These are phyloP conservation scores for Corylus heterophylla DNA, from an alignment of 306 rosid species.

Conservation along the genomic window DNA sequence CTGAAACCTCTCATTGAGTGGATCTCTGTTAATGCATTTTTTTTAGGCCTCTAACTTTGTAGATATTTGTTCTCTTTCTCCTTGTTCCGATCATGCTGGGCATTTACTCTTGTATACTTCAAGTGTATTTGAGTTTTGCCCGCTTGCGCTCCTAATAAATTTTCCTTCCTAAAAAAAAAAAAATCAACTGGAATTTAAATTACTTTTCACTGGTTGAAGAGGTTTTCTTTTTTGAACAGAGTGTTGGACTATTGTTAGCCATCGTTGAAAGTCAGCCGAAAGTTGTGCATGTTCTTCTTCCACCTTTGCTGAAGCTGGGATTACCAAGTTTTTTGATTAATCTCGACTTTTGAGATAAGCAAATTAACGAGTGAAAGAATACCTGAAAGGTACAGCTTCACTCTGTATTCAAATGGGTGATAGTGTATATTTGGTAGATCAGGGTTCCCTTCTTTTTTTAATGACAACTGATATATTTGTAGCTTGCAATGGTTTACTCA, in stretches of 20 bases:
- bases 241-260: conserved; percentile 68
- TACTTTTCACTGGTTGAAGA: conserved; percentile 23
- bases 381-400: conserved; percentile 62
- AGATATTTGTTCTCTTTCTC: no score
- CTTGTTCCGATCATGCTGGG: no score
- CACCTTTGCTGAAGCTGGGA: conserved; percentile 78
- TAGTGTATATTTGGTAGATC: background rate
- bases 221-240: conserved; percentile 51
- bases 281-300: conserved; percentile 58
- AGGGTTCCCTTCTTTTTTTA: background rate
- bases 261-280: conserved; percentile 62
- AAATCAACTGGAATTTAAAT: background rate
- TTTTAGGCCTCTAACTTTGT: no score
- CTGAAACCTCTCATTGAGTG: no score
- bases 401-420: background rate
- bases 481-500: background rate
- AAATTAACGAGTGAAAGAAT: conserved; percentile 56
- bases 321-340: conserved; percentile 60
- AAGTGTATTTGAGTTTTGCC: no score
- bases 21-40: no score
- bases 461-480: background rate
- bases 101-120: no score
- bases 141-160: no score
- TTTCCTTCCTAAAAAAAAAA: background rate
- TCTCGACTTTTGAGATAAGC: conserved; percentile 66